phyloP scores from a whole-genome alignment of 768 basidiomycete species.

The Kwoniella sp. region DNA sequence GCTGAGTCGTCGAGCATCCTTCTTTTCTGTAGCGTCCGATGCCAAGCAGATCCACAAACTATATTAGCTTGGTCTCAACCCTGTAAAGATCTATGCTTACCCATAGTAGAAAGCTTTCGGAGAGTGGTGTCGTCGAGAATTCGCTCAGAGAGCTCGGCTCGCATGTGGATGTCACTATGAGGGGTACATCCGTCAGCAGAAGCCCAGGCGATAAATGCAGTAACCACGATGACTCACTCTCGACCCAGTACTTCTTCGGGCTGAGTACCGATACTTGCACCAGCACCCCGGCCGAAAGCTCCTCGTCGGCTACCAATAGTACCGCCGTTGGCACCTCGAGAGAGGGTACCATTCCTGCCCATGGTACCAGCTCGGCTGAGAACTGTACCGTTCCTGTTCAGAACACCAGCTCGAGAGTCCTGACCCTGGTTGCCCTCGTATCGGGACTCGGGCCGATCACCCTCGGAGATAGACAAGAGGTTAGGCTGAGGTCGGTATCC shows the following conservation, averaged over 20 bases:
- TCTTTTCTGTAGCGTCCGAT: slow-evolving; percentile 31
- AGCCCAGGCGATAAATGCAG: neutral
- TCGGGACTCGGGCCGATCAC: slow-evolving; percentile 24
- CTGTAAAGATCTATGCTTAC: slow-evolving; percentile 7
- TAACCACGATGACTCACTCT: slow-evolving; percentile 32
- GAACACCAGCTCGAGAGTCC: slow-evolving; percentile 36
- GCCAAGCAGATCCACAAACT: no score
- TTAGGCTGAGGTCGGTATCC: slow-evolving; percentile 41
- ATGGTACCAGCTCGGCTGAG: slow-evolving; percentile 43
- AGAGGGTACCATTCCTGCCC: slow-evolving; percentile 44
- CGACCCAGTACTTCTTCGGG: slow-evolving; percentile 53
- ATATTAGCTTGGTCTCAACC: neutral
- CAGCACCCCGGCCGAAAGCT: slow-evolving; percentile 52
- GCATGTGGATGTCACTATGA: slow-evolving; percentile 47
- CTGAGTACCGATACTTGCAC: slow-evolving; percentile 50
- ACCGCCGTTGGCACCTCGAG: slow-evolving; percentile 47
- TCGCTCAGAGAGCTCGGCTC: slow-evolving; percentile 48
- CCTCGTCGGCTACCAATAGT: slow-evolving; percentile 45
- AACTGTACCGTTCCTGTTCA: slow-evolving; percentile 42
- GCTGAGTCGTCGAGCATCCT: slow-evolving; percentile 64
- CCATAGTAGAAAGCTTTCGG: slow-evolving; percentile 47
- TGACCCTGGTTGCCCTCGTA: slow-evolving; percentile 22
- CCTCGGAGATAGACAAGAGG: slow-evolving; percentile 38
- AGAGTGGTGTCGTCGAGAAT: slow-evolving; percentile 48
- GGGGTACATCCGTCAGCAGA: neutral